Evolutionary conservation across 2,329 filamentous ascomycete species (phyloP).

Genomic region (Tolypocladium amazonense): DNA sequence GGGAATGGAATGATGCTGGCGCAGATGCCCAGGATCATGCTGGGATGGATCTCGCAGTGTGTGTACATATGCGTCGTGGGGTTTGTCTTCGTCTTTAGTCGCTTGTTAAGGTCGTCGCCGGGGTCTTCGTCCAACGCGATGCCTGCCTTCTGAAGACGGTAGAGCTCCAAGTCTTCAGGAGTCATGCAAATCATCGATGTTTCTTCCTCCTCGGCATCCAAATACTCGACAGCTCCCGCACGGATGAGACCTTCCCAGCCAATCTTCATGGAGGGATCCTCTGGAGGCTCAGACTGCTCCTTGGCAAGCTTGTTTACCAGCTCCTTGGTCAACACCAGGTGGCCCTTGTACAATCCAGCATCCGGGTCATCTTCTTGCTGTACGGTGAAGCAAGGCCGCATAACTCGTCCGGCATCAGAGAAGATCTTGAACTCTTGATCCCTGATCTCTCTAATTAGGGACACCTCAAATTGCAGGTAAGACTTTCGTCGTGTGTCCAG

Average conservation of each 20-base stretch:
- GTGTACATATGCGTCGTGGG: conserved; percentile 86
- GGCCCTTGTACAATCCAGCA: conserved; percentile 46
- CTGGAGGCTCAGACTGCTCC: conserved; percentile 55
- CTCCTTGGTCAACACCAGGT: conserved; percentile 75
- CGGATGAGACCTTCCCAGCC: conserved; percentile 84
- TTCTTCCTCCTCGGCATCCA: conserved; percentile 97
- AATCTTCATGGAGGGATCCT: conserved; percentile 52
- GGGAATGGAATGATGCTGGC: conserved; percentile 99
- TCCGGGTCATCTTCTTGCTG: conserved; percentile 76
- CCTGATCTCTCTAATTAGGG: conserved; percentile 88
- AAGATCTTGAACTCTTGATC: conserved; percentile 98
- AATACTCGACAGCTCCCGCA: conserved; percentile 82
- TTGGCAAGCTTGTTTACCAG: conserved; percentile 66
- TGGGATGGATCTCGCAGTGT: conserved; percentile 97
- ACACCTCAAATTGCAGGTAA: conserved; percentile 84
- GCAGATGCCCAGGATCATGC: conserved; percentile 97
- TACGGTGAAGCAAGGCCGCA: conserved; percentile 86
- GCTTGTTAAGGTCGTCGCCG: conserved; percentile 62
- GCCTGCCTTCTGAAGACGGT: conserved; percentile 58
- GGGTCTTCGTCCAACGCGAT: conserved; percentile 51
- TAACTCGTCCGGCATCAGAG: conserved; percentile 91
- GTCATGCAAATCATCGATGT: conserved; percentile 99
- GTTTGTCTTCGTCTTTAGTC: conserved; percentile 82
- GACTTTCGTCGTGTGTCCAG: conserved; percentile 68
- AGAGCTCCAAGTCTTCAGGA: conserved; percentile 82